Evolutionary conservation across 495 filamentous ascomycete species (phyloP).

Genomic region (Aspergillus steynii): DNA sequence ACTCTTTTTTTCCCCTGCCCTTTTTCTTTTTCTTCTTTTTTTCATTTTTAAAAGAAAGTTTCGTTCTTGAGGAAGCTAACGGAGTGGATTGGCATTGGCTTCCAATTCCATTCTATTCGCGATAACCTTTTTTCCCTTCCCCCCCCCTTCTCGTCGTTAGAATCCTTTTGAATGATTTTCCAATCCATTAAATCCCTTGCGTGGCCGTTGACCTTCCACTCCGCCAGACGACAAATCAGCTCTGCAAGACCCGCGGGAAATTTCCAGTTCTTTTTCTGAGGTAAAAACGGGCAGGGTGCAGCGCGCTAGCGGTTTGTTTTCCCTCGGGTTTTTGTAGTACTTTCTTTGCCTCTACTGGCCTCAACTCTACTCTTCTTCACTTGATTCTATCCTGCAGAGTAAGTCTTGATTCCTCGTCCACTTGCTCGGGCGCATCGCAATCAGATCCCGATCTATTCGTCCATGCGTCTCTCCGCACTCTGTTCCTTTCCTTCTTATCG

Average conservation of each 20-base stretch:
- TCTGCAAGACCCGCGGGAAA: slow-evolving; percentile 18
- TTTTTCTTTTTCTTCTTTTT: slow-evolving; percentile 16
- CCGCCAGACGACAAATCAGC: slow-evolving; percentile 5
- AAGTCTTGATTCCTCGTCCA: slow-evolving; percentile 8
- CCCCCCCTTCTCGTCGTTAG: slow-evolving; percentile 13
- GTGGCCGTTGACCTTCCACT: slow-evolving; percentile 19
- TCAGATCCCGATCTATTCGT: slow-evolving; percentile 8
- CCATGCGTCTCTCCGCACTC: slow-evolving; percentile 5
- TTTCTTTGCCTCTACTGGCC: slow-evolving; percentile 12
- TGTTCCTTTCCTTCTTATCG: slow-evolving; percentile 11
- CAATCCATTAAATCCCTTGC: slow-evolving; percentile 28
- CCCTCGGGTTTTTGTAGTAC: slow-evolving; percentile 13
- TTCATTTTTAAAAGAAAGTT: slow-evolving; percentile 7
- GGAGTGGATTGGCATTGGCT: background rate
- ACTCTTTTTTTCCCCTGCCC: slow-evolving; percentile 14
- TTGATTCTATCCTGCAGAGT: slow-evolving; percentile 18
- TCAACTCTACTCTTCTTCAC: slow-evolving; percentile 8
- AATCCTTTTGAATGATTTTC: slow-evolving; percentile 1
- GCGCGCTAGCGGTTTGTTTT: slow-evolving; percentile 30
- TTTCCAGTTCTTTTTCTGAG: slow-evolving; percentile 17
- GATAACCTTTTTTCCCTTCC: slow-evolving; percentile 5
- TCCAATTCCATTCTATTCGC: background rate
- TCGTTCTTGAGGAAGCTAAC: too few species aligned
- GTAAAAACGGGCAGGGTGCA: slow-evolving; percentile 30
- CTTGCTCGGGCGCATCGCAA: slow-evolving; percentile 1